Conservation (phyloP, 305 asterid species). For the Striga hermonthica region DNA sequence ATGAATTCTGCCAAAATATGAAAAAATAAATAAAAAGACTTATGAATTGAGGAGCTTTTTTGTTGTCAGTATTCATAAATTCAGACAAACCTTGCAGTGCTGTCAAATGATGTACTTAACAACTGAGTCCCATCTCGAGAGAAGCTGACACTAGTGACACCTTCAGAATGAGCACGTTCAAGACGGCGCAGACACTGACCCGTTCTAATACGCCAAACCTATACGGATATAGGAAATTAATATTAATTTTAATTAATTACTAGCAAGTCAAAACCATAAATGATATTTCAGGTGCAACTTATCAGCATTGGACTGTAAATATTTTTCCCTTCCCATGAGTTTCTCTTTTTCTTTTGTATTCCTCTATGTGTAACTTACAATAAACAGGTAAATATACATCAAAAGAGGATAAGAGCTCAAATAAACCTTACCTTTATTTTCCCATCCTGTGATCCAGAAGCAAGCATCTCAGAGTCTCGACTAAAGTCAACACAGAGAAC, state of each 20-base stretch:
- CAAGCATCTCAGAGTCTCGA: conserved; percentile 97
- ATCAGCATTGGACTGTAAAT: too few species aligned
- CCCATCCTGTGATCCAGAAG: conserved; percentile 98
- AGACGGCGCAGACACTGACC: conserved; percentile 98
- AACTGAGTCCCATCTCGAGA: conserved; percentile 96
- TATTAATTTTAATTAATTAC: conserved; percentile 5
- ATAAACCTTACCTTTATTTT: conserved; percentile 66
- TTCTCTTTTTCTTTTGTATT: background rate
- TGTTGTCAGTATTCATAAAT: conserved; percentile 5
- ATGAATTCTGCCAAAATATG: conserved; percentile 56
- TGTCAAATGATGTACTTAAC: conserved; percentile 89
- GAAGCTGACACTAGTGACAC: conserved; percentile 88
- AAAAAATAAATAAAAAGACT: background rate
- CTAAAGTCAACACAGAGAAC: conserved; percentile 96
- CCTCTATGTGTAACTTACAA: too few species aligned
- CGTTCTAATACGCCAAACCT: conserved; percentile 99
- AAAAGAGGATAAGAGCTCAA: background rate
- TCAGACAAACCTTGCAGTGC: conserved; percentile 80
- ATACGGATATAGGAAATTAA: conserved; percentile 12
- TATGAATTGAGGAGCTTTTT: background rate
- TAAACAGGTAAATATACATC: too few species aligned
- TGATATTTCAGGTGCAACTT: background rate
- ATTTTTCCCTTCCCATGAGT: background rate
- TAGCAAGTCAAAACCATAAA: conserved; percentile 1
- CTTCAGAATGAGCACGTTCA: conserved; percentile 94